phyloP scores from a whole-genome alignment of 225 moss, liverwort and hornwort species.

The Thuidium tamariscinum region DNA sequence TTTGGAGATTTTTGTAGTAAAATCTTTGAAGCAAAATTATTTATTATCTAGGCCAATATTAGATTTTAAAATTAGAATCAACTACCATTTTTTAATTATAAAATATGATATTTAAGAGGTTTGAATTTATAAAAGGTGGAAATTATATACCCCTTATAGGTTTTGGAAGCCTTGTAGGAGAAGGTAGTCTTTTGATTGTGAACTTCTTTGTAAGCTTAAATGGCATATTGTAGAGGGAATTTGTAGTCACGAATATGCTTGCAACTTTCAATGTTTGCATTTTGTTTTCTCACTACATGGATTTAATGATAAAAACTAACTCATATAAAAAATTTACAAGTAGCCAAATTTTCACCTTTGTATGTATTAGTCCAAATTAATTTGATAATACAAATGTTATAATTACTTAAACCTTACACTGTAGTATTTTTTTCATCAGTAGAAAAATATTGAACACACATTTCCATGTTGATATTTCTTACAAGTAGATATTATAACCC shows the following conservation, averaged over 20 bases:
- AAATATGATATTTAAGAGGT: not conserved
- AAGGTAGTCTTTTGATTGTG: fast-evolving
- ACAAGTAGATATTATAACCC: not conserved
- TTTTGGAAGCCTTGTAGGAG: not conserved
- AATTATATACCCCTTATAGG: not conserved
- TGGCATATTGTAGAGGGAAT: not conserved
- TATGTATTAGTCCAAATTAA: not conserved
- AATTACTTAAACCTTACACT: not conserved
- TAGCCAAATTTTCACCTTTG: not conserved
- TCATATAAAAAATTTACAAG: not conserved
- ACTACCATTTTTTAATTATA: not conserved
- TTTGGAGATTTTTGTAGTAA: not conserved
- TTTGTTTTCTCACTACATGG: not conserved
- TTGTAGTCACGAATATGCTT: not conserved
- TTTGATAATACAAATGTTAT: not conserved
- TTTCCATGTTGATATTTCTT: not conserved
- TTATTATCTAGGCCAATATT: not conserved
- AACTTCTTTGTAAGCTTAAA: not conserved
- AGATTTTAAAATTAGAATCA: not conserved
- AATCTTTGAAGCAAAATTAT: not conserved
- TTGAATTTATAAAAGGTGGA: not conserved
- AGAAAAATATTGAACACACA: not conserved
- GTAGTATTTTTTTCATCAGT: not conserved
- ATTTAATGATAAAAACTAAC: not conserved
- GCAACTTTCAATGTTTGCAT: not conserved